These are phyloP conservation scores for Hypomyces perniciosus DNA, from an alignment of 2,329 filamentous ascomycete species.

Conservation along the genomic window DNA sequence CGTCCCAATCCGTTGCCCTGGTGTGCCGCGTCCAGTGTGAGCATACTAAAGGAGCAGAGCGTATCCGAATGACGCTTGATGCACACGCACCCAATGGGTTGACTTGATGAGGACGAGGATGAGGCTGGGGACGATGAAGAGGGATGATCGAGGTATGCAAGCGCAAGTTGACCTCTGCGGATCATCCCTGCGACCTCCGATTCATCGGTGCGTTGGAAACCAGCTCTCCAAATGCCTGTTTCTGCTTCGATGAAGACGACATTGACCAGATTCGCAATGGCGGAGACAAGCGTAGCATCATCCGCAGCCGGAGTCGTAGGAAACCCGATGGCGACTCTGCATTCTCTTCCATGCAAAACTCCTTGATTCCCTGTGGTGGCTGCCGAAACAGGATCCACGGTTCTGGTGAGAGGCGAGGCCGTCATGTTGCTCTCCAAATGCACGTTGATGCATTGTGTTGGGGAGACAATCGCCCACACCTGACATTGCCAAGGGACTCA, in stretches of 20 bases:
- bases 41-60: conserved; percentile 24
- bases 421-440: too few species aligned
- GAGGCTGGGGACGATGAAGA: background rate
- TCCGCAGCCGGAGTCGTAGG: conserved; percentile 15
- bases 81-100: conserved; percentile 23
- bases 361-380: too few species aligned
- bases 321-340: conserved; percentile 17
- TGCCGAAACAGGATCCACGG: too few species aligned
- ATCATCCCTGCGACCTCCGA: conserved; percentile 19
- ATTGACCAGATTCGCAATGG: conserved; percentile 22
- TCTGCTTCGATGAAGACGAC: conserved; percentile 22
- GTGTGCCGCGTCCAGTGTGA: conserved; percentile 20
- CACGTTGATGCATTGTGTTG: too few species aligned
- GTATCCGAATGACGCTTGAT: conserved; percentile 18
- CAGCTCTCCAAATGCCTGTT: conserved; percentile 20
- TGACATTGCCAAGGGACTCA: too few species aligned
- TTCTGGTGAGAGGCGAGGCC: too few species aligned
- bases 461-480: too few species aligned
- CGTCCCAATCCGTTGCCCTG: conserved; percentile 22
- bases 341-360: too few species aligned
- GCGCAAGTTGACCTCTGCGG: conserved; percentile 18
- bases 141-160: conserved; percentile 15
- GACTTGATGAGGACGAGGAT: background rate
- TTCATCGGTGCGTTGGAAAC: conserved; percentile 21
- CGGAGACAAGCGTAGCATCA: conserved; percentile 13